A percentile compares a stretch with the other conserved stretches of the same genome.
Evolutionary conservation across 257 asterid genomes (phyloP).

Genomic region (Lycium barbarum): DNA sequence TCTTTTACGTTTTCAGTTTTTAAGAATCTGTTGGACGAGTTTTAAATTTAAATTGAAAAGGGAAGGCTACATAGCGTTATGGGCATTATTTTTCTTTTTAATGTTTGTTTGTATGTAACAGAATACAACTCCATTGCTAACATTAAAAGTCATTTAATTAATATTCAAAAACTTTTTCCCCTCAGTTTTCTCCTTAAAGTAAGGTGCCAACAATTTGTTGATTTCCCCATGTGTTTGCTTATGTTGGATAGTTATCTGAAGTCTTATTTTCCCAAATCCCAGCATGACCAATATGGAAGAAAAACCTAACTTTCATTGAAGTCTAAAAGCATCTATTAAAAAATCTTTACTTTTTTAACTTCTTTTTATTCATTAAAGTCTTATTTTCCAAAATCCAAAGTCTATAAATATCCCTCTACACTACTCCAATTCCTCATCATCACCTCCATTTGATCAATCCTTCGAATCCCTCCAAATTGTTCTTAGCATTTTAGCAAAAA

Average conservation of each 20-base stretch:
- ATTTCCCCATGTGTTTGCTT: neutral
- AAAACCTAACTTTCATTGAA: neutral
- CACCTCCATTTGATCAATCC: neutral
- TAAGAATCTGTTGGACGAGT: no score
- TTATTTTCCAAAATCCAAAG: neutral
- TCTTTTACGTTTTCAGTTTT: no score
- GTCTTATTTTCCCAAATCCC: constrained; percentile 5
- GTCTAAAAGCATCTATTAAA: neutral
- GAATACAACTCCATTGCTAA: neutral
- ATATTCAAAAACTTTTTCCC: neutral
- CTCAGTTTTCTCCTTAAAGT: neutral
- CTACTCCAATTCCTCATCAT: neutral
- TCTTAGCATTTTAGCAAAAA: neutral
- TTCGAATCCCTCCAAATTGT: neutral
- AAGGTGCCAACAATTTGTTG: neutral
- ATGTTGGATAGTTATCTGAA: neutral
- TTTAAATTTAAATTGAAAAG: no score
- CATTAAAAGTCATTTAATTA: neutral
- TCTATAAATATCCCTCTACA: no score
- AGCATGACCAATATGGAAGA: neutral
- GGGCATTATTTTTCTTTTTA: neutral
- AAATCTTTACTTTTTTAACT: neutral
- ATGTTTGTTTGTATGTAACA: neutral
- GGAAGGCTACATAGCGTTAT: no score
- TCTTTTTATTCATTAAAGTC: no score